Percentiles rank a stretch among this genome's conserved stretches.
These are phyloP conservation scores for Carallia pectinifolia DNA, from an alignment of 345 rosid species.

Conservation along the genomic window DNA sequence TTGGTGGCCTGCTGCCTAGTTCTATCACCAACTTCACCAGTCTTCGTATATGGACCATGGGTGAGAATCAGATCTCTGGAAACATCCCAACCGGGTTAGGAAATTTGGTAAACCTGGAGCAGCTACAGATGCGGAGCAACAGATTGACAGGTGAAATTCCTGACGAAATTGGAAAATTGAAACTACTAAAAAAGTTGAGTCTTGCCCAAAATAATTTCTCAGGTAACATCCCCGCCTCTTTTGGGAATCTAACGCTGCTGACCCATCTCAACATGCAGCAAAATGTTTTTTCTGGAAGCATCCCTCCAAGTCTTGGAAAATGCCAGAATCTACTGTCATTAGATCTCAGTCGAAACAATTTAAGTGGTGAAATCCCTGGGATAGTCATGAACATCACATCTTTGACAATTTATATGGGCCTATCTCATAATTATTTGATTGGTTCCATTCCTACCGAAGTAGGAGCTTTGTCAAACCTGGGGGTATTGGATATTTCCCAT, in stretches of 20 bases:
- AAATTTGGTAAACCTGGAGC: conserved; percentile 8
- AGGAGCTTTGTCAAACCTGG: conserved; percentile 11
- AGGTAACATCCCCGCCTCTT: conserved; percentile 13
- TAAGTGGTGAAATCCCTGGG: background rate
- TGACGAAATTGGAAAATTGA: conserved; percentile 16
- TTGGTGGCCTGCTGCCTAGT: conserved; percentile 10
- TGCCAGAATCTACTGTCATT: conserved; percentile 5
- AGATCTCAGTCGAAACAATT: conserved; percentile 11
- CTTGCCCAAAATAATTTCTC: background rate
- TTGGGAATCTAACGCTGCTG: conserved; percentile 13
- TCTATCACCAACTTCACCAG: conserved; percentile 12
- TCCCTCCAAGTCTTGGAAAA: conserved; percentile 15
- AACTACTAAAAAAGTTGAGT: background rate
- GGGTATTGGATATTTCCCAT: background rate
- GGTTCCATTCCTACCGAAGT: conserved; percentile 13
- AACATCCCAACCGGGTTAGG: conserved; percentile 3
- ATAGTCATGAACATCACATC: too few species aligned
- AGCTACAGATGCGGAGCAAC: background rate
- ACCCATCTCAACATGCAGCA: conserved; percentile 1
- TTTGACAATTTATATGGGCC: too few species aligned
- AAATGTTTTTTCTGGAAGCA: conserved; percentile 1
- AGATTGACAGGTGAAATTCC: conserved; percentile 1
- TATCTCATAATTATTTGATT: conserved; percentile 6
- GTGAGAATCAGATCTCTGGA: conserved; percentile 5
- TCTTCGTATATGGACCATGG: background rate